Conservation (phyloP, 1,284 basidiomycete genomes). For the Pterulicium gracile region DNA sequence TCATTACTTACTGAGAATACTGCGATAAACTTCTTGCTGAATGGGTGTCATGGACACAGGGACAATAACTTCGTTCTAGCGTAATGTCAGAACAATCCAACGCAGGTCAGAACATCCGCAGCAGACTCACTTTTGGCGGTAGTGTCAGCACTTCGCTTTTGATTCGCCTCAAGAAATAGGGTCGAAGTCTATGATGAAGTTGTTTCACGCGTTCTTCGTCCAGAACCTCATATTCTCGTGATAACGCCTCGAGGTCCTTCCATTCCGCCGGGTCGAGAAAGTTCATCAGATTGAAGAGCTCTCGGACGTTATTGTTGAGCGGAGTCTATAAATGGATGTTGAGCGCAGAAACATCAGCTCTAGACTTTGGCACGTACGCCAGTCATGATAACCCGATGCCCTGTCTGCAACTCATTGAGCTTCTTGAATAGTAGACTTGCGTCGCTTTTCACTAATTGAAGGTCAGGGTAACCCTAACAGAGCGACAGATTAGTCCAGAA, state of each 20-base stretch:
- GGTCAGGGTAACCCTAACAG: constrained; percentile 6
- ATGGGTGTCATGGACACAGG: constrained; percentile 84
- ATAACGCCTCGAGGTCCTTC: constrained; percentile 62
- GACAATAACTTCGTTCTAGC: constrained; percentile 80
- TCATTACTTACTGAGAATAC: constrained; percentile 66
- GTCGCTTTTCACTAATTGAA: constrained; percentile 74
- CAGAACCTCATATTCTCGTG: constrained; percentile 64
- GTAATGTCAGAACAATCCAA: constrained; percentile 11
- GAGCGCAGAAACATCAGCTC: constrained; percentile 2
- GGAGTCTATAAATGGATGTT: constrained; percentile 54
- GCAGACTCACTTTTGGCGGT: constrained; percentile 68
- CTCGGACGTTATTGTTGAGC: constrained; percentile 92
- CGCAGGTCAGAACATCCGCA: neutral
- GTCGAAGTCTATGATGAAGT: constrained; percentile 70
- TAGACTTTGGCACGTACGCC: constrained; percentile 37
- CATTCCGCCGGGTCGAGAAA: constrained; percentile 78
- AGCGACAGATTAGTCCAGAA: constrained; percentile 11
- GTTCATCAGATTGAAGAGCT: constrained; percentile 92
- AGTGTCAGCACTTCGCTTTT: constrained; percentile 90
- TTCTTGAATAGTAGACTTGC: constrained; percentile 74
- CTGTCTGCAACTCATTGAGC: constrained; percentile 68
- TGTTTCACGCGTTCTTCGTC: constrained; percentile 71
- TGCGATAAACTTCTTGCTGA: constrained; percentile 85
- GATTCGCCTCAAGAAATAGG: constrained; percentile 87
- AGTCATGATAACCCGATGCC: constrained; percentile 87